Percentiles rank a stretch among this genome's conserved stretches.
These are phyloP conservation scores for Dothideomycetes sp. DNA, from an alignment of 2,329 filamentous ascomycete species.

Conservation along the genomic window DNA sequence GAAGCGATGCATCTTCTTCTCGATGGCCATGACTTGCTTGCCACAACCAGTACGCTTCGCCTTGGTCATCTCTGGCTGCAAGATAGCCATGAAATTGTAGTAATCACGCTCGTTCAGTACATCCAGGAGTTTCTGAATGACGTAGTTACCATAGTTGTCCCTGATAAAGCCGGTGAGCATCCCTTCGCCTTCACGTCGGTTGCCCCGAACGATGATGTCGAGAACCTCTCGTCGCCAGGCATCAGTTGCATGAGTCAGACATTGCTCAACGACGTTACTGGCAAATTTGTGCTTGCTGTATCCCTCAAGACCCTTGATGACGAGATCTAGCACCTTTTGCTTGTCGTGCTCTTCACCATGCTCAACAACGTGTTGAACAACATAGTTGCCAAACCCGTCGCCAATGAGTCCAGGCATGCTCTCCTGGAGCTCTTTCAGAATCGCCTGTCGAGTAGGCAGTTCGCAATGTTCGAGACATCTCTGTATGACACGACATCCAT, in stretches of 20 bases:
- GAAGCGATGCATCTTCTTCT: constrained; percentile 36
- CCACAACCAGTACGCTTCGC: constrained; percentile 29
- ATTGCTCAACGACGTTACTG: constrained; percentile 94
- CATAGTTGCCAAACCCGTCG: constrained; percentile 92
- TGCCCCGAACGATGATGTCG: constrained; percentile 43
- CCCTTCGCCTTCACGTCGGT: constrained; percentile 48
- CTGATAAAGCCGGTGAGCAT: constrained; percentile 70
- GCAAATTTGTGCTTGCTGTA: constrained; percentile 94
- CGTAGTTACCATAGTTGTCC: constrained; percentile 91
- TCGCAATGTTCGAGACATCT: constrained; percentile 77
- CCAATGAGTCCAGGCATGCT: constrained; percentile 63
- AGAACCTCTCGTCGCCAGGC: constrained; percentile 62
- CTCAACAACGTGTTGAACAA: constrained; percentile 82
- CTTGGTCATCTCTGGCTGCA: constrained; percentile 34
- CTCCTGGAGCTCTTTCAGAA: constrained; percentile 69
- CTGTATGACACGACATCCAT: constrained; percentile 88
- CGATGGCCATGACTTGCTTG: constrained; percentile 35
- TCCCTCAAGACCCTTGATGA: constrained; percentile 58
- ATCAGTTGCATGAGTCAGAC: constrained; percentile 60
- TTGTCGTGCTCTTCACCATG: constrained; percentile 65
- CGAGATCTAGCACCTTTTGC: constrained; percentile 58
- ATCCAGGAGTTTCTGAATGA: constrained; percentile 76
- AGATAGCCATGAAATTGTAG: constrained; percentile 25
- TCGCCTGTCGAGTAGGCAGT: constrained; percentile 55
- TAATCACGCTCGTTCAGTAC: constrained; percentile 30